These are phyloP conservation scores for Isoetes taiwanensis DNA, from an alignment of 75 land plant genomes.

Conservation along the genomic window DNA sequence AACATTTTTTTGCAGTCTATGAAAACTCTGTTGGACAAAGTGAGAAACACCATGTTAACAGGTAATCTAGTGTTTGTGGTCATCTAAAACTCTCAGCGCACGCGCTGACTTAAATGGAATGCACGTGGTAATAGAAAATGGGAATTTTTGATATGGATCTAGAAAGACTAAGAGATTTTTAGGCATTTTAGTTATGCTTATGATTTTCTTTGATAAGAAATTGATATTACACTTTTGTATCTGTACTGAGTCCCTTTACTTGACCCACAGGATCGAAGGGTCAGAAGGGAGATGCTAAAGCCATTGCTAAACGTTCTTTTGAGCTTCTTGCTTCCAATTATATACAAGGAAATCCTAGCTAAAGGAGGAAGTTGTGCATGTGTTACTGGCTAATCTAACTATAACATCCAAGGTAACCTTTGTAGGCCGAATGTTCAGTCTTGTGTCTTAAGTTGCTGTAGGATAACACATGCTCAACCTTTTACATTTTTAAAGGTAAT, in stretches of 20 bases:
- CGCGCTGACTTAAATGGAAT: too few species aligned
- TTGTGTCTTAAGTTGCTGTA: not conserved
- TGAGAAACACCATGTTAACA: slow-evolving; percentile 18
- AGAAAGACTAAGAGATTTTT: too few species aligned
- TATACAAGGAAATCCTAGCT: slow-evolving; percentile 11
- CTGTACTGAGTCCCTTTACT: too few species aligned
- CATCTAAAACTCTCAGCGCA: too few species aligned
- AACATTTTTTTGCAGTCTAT: slow-evolving; percentile 29
- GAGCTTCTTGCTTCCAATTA: slow-evolving; percentile 16
- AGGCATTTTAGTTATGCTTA: too few species aligned
- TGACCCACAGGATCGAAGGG: not conserved
- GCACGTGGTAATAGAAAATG: too few species aligned
- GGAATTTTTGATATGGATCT: too few species aligned
- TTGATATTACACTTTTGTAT: too few species aligned
- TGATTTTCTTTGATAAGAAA: too few species aligned
- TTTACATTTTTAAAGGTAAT: too few species aligned
- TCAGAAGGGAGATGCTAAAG: slow-evolving; percentile 14
- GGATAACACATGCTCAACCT: not conserved
- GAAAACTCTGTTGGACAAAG: slow-evolving; percentile 25
- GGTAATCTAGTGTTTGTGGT: too few species aligned
- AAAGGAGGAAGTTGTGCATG: slow-evolving; percentile 19
- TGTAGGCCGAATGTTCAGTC: not conserved
- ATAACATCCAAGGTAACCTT: slow-evolving; percentile 55
- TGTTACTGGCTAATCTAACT: slow-evolving; percentile 39
- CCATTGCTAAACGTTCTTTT: slow-evolving; percentile 33